A percentile compares a stretch with the other conserved stretches of the same genome.
phyloP scores from a whole-genome alignment of 345 rosid species.

The Arabidopsis suecica region DNA sequence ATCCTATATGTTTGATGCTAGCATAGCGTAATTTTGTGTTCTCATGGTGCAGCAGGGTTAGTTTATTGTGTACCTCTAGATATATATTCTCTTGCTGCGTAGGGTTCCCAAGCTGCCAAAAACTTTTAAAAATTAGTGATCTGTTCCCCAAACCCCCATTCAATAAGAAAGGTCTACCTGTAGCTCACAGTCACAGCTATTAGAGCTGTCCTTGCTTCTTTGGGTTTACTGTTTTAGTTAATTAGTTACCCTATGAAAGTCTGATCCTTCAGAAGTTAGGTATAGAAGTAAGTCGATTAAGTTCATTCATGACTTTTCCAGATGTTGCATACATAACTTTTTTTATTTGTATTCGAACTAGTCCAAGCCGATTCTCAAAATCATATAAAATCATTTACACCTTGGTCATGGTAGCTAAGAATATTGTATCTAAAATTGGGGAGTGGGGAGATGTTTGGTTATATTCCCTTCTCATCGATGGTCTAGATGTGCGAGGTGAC shows the following conservation, averaged over 20 bases:
- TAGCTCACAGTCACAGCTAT: constrained; percentile 11
- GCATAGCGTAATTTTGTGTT: too few relatives aligned
- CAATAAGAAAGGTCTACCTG: constrained; percentile 15
- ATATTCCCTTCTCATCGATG: constrained; percentile 49
- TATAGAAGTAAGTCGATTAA: not conserved
- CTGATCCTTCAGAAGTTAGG: constrained; percentile 58
- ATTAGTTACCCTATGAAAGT: constrained; percentile 64
- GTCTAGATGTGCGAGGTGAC: constrained; percentile 45
- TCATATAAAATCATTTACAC: constrained; percentile 55
- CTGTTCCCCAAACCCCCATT: not conserved
- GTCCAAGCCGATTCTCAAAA: constrained; percentile 63
- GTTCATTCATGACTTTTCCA: constrained; percentile 1
- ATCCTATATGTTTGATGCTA: constrained; percentile 5
- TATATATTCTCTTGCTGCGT: constrained; percentile 62
- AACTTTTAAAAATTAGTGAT: constrained; percentile 32
- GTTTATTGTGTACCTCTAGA: constrained; percentile 73
- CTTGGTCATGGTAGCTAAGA: constrained; percentile 18
- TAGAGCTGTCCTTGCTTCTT: constrained; percentile 50
- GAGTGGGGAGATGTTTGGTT: constrained; percentile 21
- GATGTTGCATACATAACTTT: constrained; percentile 36
- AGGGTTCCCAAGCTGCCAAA: constrained; percentile 58
- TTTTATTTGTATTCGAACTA: constrained; percentile 60
- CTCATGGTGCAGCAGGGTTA: constrained; percentile 57
- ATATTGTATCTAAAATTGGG: not conserved
- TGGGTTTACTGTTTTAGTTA: constrained; percentile 62